Evolutionary conservation across 176 grass and related monocot species (phyloP), one percentile per base, ranked within the genome.

Genomic region (Poa pratensis): DNA sequence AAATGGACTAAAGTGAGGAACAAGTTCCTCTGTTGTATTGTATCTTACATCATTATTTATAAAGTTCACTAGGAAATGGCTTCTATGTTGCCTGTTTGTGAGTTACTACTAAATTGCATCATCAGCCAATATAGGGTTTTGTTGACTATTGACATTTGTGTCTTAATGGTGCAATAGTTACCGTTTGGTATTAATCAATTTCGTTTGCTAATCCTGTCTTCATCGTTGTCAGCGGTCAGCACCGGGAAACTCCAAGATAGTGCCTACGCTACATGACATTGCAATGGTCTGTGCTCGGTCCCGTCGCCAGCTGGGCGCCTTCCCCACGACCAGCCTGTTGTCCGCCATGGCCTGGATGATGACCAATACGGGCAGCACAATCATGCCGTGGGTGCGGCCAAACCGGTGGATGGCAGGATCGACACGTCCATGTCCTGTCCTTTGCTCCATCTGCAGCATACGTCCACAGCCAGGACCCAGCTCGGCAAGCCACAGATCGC

Each of bases 11-110:
- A 27, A 77, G 73, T 32, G 40, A 46, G 60, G 81, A 90, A 17
- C 40, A 74, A 28, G 17, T 80, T 80, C 58, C 75, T 75, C 40
- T 52, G 40, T n/a, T 80, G 60, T 87, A 75, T 17, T 75, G 71
- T 75, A 40, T 60, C 39, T 34, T 12, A 79, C 20, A 4, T 13
- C 69, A 51, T 72, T 58, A 34, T 79, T 65, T 55, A 13, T 32
- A 1, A 57, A 82, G 48, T 80, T 80, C 27, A 55, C 27, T 71
- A 55, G 65, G 35, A 73, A 17, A 72, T 64, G 72, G 1, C 28
- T 53, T 77, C 9, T 43, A 54, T 32, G 48, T 69, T n/a, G 14
- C 17, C 0, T 61, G 23, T 7, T 27, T 61, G 52, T 9, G 11
- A 49, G 58, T 28, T 27, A 9, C 23, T 74, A 65, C 23, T 74